These are phyloP conservation scores for Pseudogymnoascus sp. DNA, from an alignment of 2,329 filamentous ascomycete species.

Conservation along the genomic window DNA sequence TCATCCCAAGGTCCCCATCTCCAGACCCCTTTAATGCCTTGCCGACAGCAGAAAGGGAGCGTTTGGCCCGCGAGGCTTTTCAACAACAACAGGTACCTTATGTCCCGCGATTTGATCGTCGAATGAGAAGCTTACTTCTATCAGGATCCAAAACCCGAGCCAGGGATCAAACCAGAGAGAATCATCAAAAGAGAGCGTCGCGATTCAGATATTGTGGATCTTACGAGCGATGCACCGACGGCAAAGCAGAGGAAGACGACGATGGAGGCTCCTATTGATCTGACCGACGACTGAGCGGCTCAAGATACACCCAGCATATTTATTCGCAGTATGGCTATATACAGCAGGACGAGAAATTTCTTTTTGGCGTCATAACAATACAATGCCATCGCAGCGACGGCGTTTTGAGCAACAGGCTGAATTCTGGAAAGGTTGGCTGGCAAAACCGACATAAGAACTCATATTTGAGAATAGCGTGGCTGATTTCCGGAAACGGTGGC, in stretches of 20 bases:
- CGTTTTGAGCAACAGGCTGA: not conserved
- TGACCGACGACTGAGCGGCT: not conserved
- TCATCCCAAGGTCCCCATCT: constrained; percentile 18
- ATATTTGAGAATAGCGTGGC: not conserved
- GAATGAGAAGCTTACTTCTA: not conserved
- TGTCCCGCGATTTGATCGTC: not conserved
- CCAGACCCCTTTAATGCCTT: constrained; percentile 12
- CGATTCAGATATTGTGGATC: not conserved
- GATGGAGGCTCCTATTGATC: not conserved
- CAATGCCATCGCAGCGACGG: not conserved
- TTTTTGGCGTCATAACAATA: not conserved
- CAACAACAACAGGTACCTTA: not conserved
- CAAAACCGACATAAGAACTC: not conserved
- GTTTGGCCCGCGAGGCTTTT: not conserved
- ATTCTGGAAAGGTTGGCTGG: not conserved
- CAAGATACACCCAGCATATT: not conserved
- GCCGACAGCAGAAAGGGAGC: not conserved
- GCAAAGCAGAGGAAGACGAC: not conserved
- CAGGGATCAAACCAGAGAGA: not conserved
- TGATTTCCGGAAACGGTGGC: not conserved
- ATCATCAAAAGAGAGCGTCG: not conserved
- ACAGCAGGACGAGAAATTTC: not conserved
- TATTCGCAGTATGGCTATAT: not conserved
- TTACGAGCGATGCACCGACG: not conserved
- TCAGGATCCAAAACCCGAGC: not conserved